These are phyloP conservation scores for Hygrophorus pudorinus DNA, from an alignment of 768 basidiomycete genomes.

Conservation along the genomic window DNA sequence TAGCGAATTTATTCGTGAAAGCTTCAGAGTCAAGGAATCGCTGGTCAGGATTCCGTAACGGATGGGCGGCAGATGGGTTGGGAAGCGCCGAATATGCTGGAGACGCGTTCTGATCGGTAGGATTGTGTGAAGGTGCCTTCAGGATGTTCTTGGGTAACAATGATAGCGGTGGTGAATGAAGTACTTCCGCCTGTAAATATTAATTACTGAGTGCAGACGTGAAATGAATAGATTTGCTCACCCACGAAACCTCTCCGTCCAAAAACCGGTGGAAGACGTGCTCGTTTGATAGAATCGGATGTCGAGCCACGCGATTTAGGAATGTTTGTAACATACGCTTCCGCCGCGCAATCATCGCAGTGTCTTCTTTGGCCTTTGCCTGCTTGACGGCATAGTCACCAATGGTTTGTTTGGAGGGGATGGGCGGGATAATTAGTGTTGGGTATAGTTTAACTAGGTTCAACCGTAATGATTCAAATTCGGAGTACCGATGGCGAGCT, in stretches of 20 bases:
- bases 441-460: conserved; percentile 85
- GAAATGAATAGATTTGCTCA: conserved; percentile 23
- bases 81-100: conserved; percentile 79
- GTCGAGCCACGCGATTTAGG: conserved; percentile 78
- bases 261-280: conserved; percentile 95
- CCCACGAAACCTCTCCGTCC: conserved; percentile 95
- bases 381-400: conserved; percentile 97
- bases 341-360: conserved; percentile 79
- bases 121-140: conserved; percentile 91
- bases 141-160: conserved; percentile 91
- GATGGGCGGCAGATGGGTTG: conserved; percentile 80
- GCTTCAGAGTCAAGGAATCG: conserved; percentile 92
- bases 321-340: conserved; percentile 96
- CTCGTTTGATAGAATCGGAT: conserved; percentile 94
- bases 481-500: conserved; percentile 88
- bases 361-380: conserved; percentile 93
- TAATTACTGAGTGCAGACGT: conserved; percentile 1
- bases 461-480: conserved; percentile 88
- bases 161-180: conserved; percentile 88
- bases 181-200: conserved; percentile 67
- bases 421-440: conserved; percentile 93
- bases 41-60: conserved; percentile 88
- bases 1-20: conserved; percentile 93
- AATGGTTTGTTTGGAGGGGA: conserved; percentile 92
- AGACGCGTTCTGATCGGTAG: conserved; percentile 67